These are phyloP conservation scores for Tuber magnatum DNA, from an alignment of 495 filamentous ascomycete genomes.

Conservation along the genomic window DNA sequence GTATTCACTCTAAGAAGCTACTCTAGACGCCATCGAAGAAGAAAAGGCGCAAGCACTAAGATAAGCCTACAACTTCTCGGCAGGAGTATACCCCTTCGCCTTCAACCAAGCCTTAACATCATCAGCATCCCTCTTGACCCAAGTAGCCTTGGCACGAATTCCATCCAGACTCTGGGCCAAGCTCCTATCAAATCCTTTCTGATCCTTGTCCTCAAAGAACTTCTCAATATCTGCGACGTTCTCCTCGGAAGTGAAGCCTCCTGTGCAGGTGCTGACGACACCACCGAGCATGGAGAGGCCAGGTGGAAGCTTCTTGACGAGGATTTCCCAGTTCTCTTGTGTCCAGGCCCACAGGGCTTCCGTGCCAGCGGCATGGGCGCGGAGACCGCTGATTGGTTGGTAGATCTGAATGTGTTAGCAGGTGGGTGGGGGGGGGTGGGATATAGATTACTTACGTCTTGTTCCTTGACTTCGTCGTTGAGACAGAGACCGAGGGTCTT, in stretches of 20 bases:
- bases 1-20: slow-evolving; percentile 7
- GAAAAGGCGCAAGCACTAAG: not conserved
- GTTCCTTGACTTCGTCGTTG: slow-evolving; percentile 80
- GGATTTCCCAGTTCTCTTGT: slow-evolving; percentile 73
- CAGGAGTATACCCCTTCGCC: slow-evolving; percentile 45
- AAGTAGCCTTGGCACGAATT: slow-evolving; percentile 54
- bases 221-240: slow-evolving; percentile 65
- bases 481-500: slow-evolving; percentile 68
- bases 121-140: slow-evolving; percentile 52
- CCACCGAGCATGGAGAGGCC: slow-evolving; percentile 75
- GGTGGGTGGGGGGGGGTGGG: not conserved
- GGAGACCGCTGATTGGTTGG: slow-evolving; percentile 69
- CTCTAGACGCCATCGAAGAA: not conserved
- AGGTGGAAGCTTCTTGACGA: slow-evolving; percentile 73
- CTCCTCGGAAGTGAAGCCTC: slow-evolving; percentile 67
- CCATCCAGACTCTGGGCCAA: slow-evolving; percentile 58
- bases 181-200: slow-evolving; percentile 61
- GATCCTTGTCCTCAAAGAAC: slow-evolving; percentile 76
- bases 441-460: slow-evolving; percentile 52
- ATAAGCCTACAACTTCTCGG: slow-evolving; percentile 25
- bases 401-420: slow-evolving; percentile 53
- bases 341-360: slow-evolving; percentile 76
- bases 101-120: slow-evolving; percentile 54
- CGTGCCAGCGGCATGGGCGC: slow-evolving; percentile 69
- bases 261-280: slow-evolving; percentile 75